Evolutionary conservation across 352 stramenopile genomes (phyloP).

Genomic region (Phytophthora quininea): DNA sequence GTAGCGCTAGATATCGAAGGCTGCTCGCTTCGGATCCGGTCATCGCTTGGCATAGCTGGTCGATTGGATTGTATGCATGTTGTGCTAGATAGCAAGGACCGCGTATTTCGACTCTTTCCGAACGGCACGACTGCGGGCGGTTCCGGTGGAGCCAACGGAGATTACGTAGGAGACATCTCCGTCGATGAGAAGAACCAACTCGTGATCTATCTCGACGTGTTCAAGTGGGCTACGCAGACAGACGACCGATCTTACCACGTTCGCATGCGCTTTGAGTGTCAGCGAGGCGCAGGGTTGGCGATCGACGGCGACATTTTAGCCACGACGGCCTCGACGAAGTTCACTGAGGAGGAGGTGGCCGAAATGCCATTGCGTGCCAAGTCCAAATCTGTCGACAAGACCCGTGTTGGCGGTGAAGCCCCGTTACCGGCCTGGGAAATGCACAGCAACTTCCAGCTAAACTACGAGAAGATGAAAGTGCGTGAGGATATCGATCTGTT

Average conservation of each 20-base stretch:
- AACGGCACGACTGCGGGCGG: conserved; percentile 55
- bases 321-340: conserved; percentile 33
- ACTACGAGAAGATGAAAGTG: conserved; percentile 34
- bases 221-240: conserved; percentile 44
- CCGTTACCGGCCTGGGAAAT: conserved; percentile 28
- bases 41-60: conserved; percentile 35
- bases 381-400: conserved; percentile 35
- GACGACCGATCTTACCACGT: conserved; percentile 43
- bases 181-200: conserved; percentile 47
- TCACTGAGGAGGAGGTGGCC: conserved; percentile 42
- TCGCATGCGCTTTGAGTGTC: conserved; percentile 51
- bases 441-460: conserved; percentile 41
- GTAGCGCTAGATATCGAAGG: conserved; percentile 47
- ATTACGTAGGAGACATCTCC: conserved; percentile 71
- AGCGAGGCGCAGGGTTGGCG: conserved; percentile 42
- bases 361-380: conserved; percentile 63
- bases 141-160: conserved; percentile 52
- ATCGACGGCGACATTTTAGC: conserved; percentile 56
- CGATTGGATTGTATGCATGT: conserved; percentile 46
- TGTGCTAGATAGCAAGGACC: conserved; percentile 64
- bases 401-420: conserved; percentile 11
- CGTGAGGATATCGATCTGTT: conserved; percentile 21
- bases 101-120: conserved; percentile 60
- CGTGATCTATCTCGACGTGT: conserved; percentile 57
- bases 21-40: conserved; percentile 43